Evolutionary conservation across 352 stramenopile species (phyloP), one percentile per base, ranked within the genome.

Genomic region (Phytophthora aleatoria): DNA sequence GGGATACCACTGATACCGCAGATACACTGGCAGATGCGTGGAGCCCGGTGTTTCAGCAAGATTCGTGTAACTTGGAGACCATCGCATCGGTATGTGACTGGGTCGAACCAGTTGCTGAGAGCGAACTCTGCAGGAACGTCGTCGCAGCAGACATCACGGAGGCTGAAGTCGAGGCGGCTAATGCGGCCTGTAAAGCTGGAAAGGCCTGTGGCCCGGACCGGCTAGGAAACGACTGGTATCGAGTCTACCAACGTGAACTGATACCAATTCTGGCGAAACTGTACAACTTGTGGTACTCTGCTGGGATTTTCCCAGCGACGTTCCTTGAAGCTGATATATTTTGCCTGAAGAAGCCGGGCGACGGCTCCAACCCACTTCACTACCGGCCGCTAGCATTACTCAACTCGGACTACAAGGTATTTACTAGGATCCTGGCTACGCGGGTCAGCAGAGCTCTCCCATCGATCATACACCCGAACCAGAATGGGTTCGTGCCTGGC

Each of bases 371-470:
- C 10, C 38, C 8, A 3, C 43, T 69, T 3, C 49, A 64, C 11
- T 54, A 59, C 30, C 30, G 60, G 0, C 60, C 60, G 5, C 5
- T 67, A 0, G 50, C 60, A 1, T 16, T 61, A 1, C 12, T 61
- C 1, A 64, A 69, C 13, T 50, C 53, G 1, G 54, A 54, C 26
- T 62, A 64, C 24, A 69, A 69, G 35, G n/a, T 61, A 1, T 57
- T 61, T 7, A 61, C 60, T 0, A 0, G 51, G 9, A 53, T 61
- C 0, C 15, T 57, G 0, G 35, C 57, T 2, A 57, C 57, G 0
- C 26, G 45, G 24, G 26, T 45, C 15, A 16, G 39, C 39, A 5
- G 15, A 2, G 15, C 20, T 2, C 16, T 56, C 0, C 31, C 43
- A 3, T 6, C 5, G 16, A 35, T n/a, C 1, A 56, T 63, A 3